Base-by-base conservation (phyloP, 225 moss, liverwort and hornwort genomes). In the Physcomitrium patens region DNA sequence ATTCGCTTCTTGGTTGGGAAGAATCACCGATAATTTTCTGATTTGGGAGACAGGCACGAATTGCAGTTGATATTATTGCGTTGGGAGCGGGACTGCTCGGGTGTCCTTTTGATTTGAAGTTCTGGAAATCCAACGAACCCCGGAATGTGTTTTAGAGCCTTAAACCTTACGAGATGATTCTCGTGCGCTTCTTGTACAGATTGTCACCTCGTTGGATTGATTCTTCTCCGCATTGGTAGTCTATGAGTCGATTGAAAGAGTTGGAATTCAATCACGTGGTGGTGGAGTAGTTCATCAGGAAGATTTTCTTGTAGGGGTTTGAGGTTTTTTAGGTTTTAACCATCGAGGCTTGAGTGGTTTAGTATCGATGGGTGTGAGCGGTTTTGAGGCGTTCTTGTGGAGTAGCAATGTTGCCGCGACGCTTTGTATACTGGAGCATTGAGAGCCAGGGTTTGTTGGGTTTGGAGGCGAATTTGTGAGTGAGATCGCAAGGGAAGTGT, bases 401-500 rank as follows among this genome's bases (percentile, higher is more conserved):
- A 20, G 23, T 44, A 37, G 70, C 58, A n/a, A 60, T 72, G 72
- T 17, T 64, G 74, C 11, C 13, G 63, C 10, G 37, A 24, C 28
- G 48, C 10, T 3, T 48, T 47, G 75, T 28, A 18, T 18, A 57
- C 47, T 14, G 28, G 59, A 27, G 71, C 45, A 10, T 52, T 10
- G 5, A 26, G 5, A n/a, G 45, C 16, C 19, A n/a, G 76, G 59
- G 68, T 22, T 60, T 48, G 8, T 65, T 44, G 26, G 31, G 31
- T 31, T 31, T 37, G 64, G 12, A 1, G 22, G 24, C 37, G 58
- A 27, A 64, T 42, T 62, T 8, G 69, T 64, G 46, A 31, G 56
- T 62, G 72, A 56, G 64, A 50, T 8, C 31, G 53, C 60, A 22
- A 44, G 61, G 67, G 60, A 70, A 45, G 73, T 41, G 77, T 61